A percentile compares a stretch with the other conserved stretches of the same genome.
These are phyloP conservation scores for Globisporangium iwayamae DNA, from an alignment of 352 stramenopile species.

Conservation along the genomic window DNA sequence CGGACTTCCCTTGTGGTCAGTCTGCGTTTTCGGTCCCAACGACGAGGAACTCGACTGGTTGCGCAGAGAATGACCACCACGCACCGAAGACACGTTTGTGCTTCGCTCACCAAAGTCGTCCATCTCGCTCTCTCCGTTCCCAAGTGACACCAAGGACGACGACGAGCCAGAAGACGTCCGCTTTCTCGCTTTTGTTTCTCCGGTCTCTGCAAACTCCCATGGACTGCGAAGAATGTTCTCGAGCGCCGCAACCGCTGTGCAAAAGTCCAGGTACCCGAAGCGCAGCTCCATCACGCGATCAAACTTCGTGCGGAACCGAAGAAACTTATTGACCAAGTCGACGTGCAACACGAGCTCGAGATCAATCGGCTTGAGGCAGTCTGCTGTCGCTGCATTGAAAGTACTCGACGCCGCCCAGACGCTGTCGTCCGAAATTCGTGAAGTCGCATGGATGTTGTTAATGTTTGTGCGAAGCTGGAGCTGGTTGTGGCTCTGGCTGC, in stretches of 20 bases:
- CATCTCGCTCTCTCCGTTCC: constrained; percentile 28
- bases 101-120: constrained; percentile 25
- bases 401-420: constrained; percentile 45
- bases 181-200: constrained; percentile 17
- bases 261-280: constrained; percentile 84
- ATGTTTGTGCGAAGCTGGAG: constrained; percentile 59
- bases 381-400: constrained; percentile 37
- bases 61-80: constrained; percentile 7
- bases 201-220: background rate
- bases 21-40: constrained; percentile 19
- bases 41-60: constrained; percentile 7
- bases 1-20: constrained; percentile 28
- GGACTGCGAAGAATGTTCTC: constrained; percentile 52
- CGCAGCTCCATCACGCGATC: constrained; percentile 76
- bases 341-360: constrained; percentile 70
- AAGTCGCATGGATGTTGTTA: constrained; percentile 73
- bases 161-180: constrained; percentile 51
- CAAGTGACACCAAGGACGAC: constrained; percentile 42
- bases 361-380: constrained; percentile 77
- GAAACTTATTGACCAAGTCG: constrained; percentile 55
- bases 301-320: constrained; percentile 66
- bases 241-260: constrained; percentile 54
- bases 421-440: constrained; percentile 68
- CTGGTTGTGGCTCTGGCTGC: constrained; percentile 35
- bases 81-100: constrained; percentile 23